Conservation (phyloP, 257 asterid species). For the Solanum infundibuliforme region DNA sequence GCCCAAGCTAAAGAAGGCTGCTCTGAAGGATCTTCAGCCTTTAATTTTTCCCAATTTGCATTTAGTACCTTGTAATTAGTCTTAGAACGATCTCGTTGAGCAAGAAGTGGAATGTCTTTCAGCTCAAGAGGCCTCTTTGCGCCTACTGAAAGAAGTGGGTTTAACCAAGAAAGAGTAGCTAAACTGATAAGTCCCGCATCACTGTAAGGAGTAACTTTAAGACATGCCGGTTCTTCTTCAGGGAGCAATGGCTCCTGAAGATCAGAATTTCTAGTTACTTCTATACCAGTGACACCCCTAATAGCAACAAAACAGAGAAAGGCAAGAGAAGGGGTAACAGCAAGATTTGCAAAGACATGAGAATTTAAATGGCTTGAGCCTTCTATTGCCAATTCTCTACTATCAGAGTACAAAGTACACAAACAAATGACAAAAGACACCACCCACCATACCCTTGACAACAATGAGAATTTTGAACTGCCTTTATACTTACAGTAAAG, state of each 20-base stretch:
- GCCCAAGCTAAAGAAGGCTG: constrained; percentile 88
- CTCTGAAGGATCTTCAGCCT: constrained; percentile 44
- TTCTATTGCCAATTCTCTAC: constrained; percentile 35
- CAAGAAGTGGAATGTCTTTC: constrained; percentile 78
- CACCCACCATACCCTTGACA: constrained; percentile 81
- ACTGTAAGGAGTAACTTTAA: constrained; percentile 70
- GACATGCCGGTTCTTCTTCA: constrained; percentile 92
- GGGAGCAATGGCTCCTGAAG: constrained; percentile 49
- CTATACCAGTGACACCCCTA: constrained; percentile 61
- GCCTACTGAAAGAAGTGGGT: constrained; percentile 85
- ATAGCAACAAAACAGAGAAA: constrained; percentile 63
- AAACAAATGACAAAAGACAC: constrained; percentile 50
- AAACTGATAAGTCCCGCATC: constrained; percentile 87
- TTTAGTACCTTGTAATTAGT: constrained; percentile 63
- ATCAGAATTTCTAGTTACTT: constrained; percentile 44
- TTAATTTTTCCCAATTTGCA: constrained; percentile 76
- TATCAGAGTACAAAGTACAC: constrained; percentile 48
- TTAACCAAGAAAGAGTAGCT: constrained; percentile 86
- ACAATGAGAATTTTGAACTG: constrained; percentile 38
- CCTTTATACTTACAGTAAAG: constrained; percentile 45
- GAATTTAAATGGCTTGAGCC: constrained; percentile 50
- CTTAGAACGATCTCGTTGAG: constrained; percentile 82
- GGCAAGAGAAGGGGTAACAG: constrained; percentile 53
- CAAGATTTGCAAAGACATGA: constrained; percentile 61
- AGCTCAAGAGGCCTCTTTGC: constrained; percentile 92